Evolutionary conservation across 768 basidiomycete species (phyloP).

Genomic region (Boletus coccyginus): DNA sequence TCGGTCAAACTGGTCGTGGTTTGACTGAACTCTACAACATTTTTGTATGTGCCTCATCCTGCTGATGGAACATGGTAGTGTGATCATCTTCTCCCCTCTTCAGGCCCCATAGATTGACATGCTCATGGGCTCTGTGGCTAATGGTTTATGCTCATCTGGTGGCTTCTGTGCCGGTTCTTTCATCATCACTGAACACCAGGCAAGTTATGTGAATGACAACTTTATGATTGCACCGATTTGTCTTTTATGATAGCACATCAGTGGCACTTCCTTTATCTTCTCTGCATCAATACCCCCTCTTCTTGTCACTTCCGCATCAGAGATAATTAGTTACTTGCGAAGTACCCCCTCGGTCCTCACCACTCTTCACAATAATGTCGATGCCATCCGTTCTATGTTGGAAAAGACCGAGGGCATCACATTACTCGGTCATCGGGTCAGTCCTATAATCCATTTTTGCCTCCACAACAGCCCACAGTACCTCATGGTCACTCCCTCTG

Average conservation of each 20-base stretch:
- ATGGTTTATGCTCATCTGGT: slow-evolving; percentile 76
- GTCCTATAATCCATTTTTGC: slow-evolving; percentile 85
- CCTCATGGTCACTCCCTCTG: slow-evolving; percentile 21
- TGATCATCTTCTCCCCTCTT: background rate
- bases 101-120: slow-evolving; percentile 91
- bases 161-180: slow-evolving; percentile 94
- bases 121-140: slow-evolving; percentile 88
- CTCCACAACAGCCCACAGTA: slow-evolving; percentile 39
- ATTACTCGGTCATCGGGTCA: slow-evolving; percentile 82
- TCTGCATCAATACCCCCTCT: slow-evolving; percentile 92
- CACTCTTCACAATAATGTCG: slow-evolving; percentile 78
- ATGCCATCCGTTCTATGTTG: slow-evolving; percentile 72
- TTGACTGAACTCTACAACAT: slow-evolving; percentile 94
- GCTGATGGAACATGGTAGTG: background rate
- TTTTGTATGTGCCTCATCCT: slow-evolving; percentile 53
- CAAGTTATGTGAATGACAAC: slow-evolving; percentile 24
- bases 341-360: slow-evolving; percentile 73
- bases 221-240: background rate
- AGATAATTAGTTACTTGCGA: slow-evolving; percentile 78
- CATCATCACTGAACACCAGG: slow-evolving; percentile 86
- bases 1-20: slow-evolving; percentile 89
- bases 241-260: slow-evolving; percentile 67
- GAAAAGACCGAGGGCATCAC: slow-evolving; percentile 76
- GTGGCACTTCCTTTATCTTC: slow-evolving; percentile 92
- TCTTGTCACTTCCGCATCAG: slow-evolving; percentile 83